Base-by-base conservation (phyloP, 2,329 filamentous ascomycete species). In the Botrytis galanthina region DNA sequence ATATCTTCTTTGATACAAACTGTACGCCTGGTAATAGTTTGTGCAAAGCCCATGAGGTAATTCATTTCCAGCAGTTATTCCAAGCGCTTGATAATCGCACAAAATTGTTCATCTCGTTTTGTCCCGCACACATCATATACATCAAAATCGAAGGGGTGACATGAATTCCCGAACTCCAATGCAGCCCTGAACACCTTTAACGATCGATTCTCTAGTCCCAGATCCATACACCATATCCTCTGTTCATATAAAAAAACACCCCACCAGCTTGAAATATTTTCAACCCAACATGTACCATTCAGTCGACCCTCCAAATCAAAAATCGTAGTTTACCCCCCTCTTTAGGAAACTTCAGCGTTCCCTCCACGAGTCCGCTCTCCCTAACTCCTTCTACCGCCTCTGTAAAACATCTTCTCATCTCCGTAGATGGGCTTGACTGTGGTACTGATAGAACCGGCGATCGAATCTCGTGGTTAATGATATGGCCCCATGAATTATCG, bases 231-330 rank as follows among this genome's bases (percentile, higher is more conserved):
- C 51, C n/a, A 29, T 57, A 29, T 9, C 51, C n/a, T 57, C n/a
- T 57, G 12, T 57, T 32, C 51, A 32, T 32, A 32, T 32, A 32
- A 29, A 57, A 57, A 29, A n/a, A n/a, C 1, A 29, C 1, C n/a
- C 51, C n/a, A 9, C 6, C n/a, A 16, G 6, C 18, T 18, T 57
- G n/a, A 29, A 57, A 29, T 18, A 18, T 57, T n/a, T n/a, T 18
- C n/a, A 57, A 57, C n/a, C 6, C 51, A 57, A 18, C 6, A 6
- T 57, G 9, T 16, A 57, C 14, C 29, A 29, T 9, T 78, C 72
- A 79, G 76, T 79, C 78, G 46, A 76, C 74, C 35, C 76, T 73
- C 72, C 78, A 79, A 35, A 80, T 73, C 75, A 80, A 74, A 73
- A 78, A 79, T 29, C 74, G 75, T 10, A 77, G 70, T 66, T 68